Base-by-base conservation (phyloP, 2,329 filamentous ascomycete species). In the Juglanconis sp. region DNA sequence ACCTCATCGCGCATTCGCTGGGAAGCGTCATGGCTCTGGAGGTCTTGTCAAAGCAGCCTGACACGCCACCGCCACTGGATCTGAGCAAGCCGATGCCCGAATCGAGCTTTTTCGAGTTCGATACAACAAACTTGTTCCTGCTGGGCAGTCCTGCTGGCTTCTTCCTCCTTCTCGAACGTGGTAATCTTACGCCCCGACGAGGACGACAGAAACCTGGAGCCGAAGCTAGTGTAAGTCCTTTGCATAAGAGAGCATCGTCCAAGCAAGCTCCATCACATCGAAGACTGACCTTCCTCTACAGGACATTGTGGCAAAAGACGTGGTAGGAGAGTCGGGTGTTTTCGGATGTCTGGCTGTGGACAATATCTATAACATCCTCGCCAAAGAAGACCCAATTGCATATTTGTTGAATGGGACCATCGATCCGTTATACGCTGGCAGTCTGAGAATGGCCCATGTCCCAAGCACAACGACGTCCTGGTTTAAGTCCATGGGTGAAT, bases 1-100 rank as follows among this genome's bases (percentile, higher is more conserved):
- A 99, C 74, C 77, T 99, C 5, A 89, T 99, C 63, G 95, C 90
- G 0, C 95, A 99, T 72, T 97, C 93, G 0, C 82, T 99, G 1
- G 95, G 95, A 10, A 96, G 91, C 66, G 92, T 92, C 44, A 98
- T 99, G 91, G 89, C 93, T 2, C 79, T 97, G 42, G 95, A 99
- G 66, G 88, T 98, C 38, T 79, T 99, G 7, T 96, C 91, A 47
- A 87, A 89, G 53, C 95, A 99, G 71, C 95, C 95, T 3, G 97
- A 90, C 0, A 75, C 74, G 9, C 78, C 90, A 1, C 85, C 90
- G 0, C 73, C 70, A 34, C 64, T 85, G 6, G 74, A 84, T 56
- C 68, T 81, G 7, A 67, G 72, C 48, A 70, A 65, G 1, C 70
- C 73, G 6, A 70, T 77, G 40, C 72, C 77, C 1, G 76, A 79